These are phyloP conservation scores for Saturnispora kantuleensis DNA, from an alignment of 805 yeast species.

Conservation along the genomic window DNA sequence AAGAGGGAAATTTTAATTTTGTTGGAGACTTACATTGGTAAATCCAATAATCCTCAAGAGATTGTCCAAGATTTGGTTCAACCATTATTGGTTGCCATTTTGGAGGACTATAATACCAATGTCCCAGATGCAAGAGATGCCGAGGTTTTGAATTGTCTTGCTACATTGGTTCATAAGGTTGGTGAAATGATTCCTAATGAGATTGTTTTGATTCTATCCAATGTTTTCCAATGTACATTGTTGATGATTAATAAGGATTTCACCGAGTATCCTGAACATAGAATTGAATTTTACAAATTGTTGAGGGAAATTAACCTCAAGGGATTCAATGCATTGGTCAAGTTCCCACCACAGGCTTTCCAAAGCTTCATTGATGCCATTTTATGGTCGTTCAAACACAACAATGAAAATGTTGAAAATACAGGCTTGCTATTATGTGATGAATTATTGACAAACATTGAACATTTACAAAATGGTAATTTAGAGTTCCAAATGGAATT, in stretches of 20 bases:
- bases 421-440: conserved; percentile 77
- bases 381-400: conserved; percentile 97
- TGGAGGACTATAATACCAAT: conserved; percentile 79
- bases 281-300: conserved; percentile 90
- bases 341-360: conserved; percentile 87
- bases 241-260: conserved; percentile 94
- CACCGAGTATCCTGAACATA: conserved; percentile 94
- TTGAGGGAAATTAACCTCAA: conserved; percentile 78
- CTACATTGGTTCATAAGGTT: conserved; percentile 78
- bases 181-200: conserved; percentile 86
- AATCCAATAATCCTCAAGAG: conserved; percentile 78
- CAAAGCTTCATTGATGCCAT: conserved; percentile 87
- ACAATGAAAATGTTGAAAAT: conserved; percentile 92
- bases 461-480: conserved; percentile 43
- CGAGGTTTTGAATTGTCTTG: conserved; percentile 90
- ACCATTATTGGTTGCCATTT: conserved; percentile 72
- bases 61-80: conserved; percentile 75
- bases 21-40: conserved; percentile 79
- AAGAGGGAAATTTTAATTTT: conserved; percentile 87
- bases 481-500: conserved; percentile 69
- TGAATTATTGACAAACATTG: conserved; percentile 79
- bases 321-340: conserved; percentile 76
- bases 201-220: conserved; percentile 75
- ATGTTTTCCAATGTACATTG: conserved; percentile 88
- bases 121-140: conserved; percentile 98